phyloP scores from a whole-genome alignment of 176 grass and related monocot species.

The Musa troglodytarum region DNA sequence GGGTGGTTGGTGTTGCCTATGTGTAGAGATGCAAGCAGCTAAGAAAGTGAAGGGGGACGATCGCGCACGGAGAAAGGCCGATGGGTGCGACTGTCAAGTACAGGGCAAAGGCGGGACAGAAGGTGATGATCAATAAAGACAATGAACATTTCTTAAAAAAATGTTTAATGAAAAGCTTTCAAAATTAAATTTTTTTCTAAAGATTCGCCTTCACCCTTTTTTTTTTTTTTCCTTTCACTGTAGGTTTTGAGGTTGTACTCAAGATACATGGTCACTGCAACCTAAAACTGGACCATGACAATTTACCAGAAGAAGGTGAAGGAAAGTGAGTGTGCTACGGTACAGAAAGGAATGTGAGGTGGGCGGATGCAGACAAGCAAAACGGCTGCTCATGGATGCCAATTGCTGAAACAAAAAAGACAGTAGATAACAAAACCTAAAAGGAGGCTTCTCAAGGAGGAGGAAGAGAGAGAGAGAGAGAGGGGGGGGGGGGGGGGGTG shows the following conservation, averaged over 20 bases:
- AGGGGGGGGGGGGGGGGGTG: too few relatives aligned
- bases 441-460: conserved; percentile 15
- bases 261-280: not conserved
- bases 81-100: too few relatives aligned
- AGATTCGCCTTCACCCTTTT: too few relatives aligned
- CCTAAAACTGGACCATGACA: not conserved
- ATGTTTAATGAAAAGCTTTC: too few relatives aligned
- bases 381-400: not conserved
- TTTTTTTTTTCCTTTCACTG: too few relatives aligned
- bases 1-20: too few relatives aligned
- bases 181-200: too few relatives aligned
- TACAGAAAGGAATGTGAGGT: not conserved
- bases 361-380: not conserved
- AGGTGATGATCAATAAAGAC: too few relatives aligned
- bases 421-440: not conserved
- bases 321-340: not conserved
- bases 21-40: rapidly evolving
- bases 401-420: conserved; percentile 7
- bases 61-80: rapidly evolving
- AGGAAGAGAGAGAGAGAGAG: not conserved
- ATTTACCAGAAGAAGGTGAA: not conserved
- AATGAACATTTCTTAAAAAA: too few relatives aligned
- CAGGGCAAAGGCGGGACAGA: too few relatives aligned
- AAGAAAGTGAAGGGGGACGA: rapidly evolving
- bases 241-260: too few relatives aligned